These are phyloP conservation scores for Aspergillus campestris DNA, from an alignment of 495 filamentous ascomycete genomes.

Conservation along the genomic window DNA sequence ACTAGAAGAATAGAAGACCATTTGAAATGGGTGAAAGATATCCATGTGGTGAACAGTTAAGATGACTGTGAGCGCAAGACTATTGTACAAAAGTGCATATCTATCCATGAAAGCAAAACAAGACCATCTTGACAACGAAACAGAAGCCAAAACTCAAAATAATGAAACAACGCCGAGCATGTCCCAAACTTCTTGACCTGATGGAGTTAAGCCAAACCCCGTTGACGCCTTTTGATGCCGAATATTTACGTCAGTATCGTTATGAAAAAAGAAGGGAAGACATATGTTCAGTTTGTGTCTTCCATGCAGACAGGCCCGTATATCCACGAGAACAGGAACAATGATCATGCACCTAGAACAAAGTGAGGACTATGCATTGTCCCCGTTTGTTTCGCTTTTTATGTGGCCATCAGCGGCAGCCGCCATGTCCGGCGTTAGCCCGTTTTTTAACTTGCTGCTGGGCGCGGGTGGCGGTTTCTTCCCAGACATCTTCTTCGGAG, in stretches of 20 bases:
- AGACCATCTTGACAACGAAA: conserved; percentile 4
- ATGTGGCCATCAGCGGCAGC: conserved; percentile 13
- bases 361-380: conserved; percentile 6
- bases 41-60: not conserved
- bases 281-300: conserved; percentile 15
- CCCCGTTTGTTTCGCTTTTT: conserved; percentile 20
- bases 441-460: conserved; percentile 38
- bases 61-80: not conserved
- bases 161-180: conserved; percentile 11
- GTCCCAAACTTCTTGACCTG: conserved; percentile 15
- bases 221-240: conserved; percentile 23
- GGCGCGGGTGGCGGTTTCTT: conserved; percentile 31
- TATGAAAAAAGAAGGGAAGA: conserved; percentile 7
- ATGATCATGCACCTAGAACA: not conserved
- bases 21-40: too few relatives aligned
- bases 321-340: not conserved
- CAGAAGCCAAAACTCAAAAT: conserved; percentile 6
- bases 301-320: conserved; percentile 7
- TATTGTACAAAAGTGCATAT: conserved; percentile 5
- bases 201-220: conserved; percentile 13
- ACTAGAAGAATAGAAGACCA: too few relatives aligned
- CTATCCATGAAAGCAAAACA: conserved; percentile 10
- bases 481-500: conserved; percentile 30
- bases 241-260: conserved; percentile 24
- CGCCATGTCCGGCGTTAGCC: conserved; percentile 16